phyloP scores from a whole-genome alignment of 768 basidiomycete species.

The Kwoniella sp. region DNA sequence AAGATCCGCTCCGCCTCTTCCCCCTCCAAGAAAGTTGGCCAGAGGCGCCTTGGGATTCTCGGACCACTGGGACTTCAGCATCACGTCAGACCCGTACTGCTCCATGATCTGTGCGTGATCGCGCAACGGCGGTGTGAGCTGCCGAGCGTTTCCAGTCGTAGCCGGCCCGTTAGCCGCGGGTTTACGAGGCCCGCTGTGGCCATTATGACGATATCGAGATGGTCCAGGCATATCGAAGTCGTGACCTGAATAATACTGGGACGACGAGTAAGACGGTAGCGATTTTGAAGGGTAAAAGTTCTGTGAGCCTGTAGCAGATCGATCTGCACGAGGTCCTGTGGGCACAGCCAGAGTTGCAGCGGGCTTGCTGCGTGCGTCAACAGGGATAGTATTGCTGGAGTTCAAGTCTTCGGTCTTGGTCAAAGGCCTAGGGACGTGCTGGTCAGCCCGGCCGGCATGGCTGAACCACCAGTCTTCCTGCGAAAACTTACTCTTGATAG shows the following conservation, averaged over 20 bases:
- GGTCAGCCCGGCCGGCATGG: no score
- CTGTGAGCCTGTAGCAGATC: no score
- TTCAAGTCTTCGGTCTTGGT: no score
- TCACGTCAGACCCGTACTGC: slow-evolving; percentile 18
- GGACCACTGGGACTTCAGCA: slow-evolving; percentile 42
- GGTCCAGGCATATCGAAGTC: slow-evolving; percentile 22
- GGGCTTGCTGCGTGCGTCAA: no score
- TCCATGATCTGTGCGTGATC: slow-evolving; percentile 27
- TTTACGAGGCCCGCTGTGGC: neutral
- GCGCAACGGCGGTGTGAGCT: slow-evolving; percentile 13
- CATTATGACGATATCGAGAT: slow-evolving; percentile 3
- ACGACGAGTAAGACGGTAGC: no score
- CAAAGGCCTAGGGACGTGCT: no score
- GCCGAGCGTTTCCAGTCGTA: neutral
- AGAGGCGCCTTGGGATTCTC: slow-evolving; percentile 59
- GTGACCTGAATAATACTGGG: neutral
- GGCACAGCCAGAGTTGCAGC: neutral
- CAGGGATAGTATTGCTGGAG: neutral
- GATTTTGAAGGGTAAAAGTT: no score
- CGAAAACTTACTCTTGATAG: neutral
- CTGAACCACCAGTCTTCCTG: no score
- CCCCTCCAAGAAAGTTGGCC: slow-evolving; percentile 52
- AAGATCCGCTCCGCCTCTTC: slow-evolving; percentile 29
- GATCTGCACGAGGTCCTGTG: no score
- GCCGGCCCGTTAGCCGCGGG: neutral